phyloP scores from a whole-genome alignment of 2,329 filamentous ascomycete species.

The Ophiocordyceps camponoti-saundersi region DNA sequence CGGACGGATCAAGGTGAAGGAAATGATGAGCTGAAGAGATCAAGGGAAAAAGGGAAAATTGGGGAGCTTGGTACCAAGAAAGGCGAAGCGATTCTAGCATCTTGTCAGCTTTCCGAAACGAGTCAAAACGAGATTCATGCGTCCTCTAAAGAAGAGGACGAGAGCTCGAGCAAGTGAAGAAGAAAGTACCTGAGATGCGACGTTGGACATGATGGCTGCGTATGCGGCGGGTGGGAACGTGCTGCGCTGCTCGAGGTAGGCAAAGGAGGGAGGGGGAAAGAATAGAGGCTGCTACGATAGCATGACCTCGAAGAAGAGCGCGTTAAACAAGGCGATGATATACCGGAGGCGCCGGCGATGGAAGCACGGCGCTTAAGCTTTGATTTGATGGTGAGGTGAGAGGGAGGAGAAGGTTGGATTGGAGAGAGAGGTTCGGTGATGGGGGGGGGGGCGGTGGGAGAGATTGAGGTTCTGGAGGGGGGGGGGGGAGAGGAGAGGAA shows the following conservation, averaged over 20 bases:
- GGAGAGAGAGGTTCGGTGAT: neutral
- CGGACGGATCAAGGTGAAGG: neutral
- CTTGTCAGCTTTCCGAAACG: neutral
- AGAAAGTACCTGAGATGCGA: constrained; percentile 38
- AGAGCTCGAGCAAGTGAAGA: neutral
- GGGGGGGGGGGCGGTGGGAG: too few species aligned
- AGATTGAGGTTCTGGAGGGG: too few species aligned
- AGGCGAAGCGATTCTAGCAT: constrained; percentile 82
- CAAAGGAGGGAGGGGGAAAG: neutral
- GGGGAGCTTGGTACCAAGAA: constrained; percentile 60
- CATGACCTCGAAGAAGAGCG: constrained; percentile 17
- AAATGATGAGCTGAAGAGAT: neutral
- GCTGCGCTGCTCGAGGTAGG: constrained; percentile 5
- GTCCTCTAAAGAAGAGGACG: neutral
- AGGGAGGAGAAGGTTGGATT: too few species aligned
- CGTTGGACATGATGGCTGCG: constrained; percentile 35
- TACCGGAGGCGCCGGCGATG: neutral
- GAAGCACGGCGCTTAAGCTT: neutral
- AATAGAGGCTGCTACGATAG: constrained; percentile 14
- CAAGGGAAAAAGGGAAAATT: constrained; percentile 5
- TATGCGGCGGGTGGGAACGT: neutral
- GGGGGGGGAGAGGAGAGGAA: neutral
- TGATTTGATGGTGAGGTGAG: constrained; percentile 1
- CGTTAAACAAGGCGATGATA: neutral
- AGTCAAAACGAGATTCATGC: neutral